Base-by-base conservation (phyloP, 805 yeast genomes). In the Saturnispora halmiae region DNA sequence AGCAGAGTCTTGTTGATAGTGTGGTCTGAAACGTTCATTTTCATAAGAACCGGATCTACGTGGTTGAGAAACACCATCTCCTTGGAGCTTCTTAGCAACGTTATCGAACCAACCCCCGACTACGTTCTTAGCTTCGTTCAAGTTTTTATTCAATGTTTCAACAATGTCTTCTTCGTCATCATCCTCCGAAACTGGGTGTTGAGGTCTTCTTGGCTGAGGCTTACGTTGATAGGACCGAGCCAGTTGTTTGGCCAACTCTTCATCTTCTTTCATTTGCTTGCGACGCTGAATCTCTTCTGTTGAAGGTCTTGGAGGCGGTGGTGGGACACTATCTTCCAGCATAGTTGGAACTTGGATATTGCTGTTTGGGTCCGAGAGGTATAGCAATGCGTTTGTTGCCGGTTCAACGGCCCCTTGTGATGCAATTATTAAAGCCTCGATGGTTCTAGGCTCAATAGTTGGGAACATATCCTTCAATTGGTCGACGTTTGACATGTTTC, bases 391-490 rank as follows among this genome's bases (percentile, higher is more conserved):
- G 58, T 81, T 82, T 66, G 90, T 90, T 1, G 96, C 94, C 1
- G 83, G 79, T 51, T 86, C 96, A 33, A 85, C 58, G 36, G 72
- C 67, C 22, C 94, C 95, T 36, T 71, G 75, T 15, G 94, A 77
- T 2, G 97, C 97, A 56, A 92, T 83, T 42, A 88, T 66, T 1
- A 85, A 79, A 22, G 94, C 87, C 41, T 78, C 75, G 46, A 85
- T 68, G 51, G 78, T 73, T 46, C 77, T 73, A 24, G 73, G 82
- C 31, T 86, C 95, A 19, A 77, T 61, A 14, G 67, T 64, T 1
- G 98, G 97, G 59, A 90, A 90, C 0, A 96, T 96, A 18, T 85
- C 95, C 51, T 70, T 68, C 47, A 90, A 67, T 31, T 84, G 40
- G n/a, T 41, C 36, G 9, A 45, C 29, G 3, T 16, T 36, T 10